phyloP scores from a whole-genome alignment of 192 early-diverging fungal genomes.

The Diversispora epigaea region DNA sequence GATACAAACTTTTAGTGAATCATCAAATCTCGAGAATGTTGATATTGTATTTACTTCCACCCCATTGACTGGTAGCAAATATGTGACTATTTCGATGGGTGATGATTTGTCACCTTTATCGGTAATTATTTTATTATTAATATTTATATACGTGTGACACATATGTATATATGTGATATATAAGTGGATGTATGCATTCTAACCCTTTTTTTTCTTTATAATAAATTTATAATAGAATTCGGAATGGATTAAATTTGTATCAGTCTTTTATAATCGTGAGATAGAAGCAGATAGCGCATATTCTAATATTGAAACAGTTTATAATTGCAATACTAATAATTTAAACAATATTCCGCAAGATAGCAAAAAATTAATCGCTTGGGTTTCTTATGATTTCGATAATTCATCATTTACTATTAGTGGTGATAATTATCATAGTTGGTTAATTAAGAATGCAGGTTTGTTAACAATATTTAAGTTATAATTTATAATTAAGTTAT shows the following conservation, averaged over 20 bases:
- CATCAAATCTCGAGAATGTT: background rate
- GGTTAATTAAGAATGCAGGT: slow-evolving; percentile 20
- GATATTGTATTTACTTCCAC: slow-evolving; percentile 1
- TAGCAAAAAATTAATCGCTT: slow-evolving; percentile 25
- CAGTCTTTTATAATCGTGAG: slow-evolving; percentile 18
- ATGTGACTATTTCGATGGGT: background rate
- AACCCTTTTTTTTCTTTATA: background rate
- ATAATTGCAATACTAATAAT: slow-evolving; percentile 23
- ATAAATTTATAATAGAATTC: slow-evolving; percentile 20
- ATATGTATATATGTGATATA: background rate
- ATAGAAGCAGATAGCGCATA: background rate
- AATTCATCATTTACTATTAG: background rate
- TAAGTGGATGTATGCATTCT: background rate
- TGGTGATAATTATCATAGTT: background rate
- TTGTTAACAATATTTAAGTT: background rate
- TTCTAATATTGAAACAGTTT: background rate
- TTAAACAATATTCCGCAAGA: background rate
- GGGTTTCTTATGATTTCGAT: slow-evolving; percentile 4
- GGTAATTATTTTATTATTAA: background rate
- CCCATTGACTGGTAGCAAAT: background rate
- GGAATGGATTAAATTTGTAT: slow-evolving; percentile 23
- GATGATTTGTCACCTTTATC: background rate
- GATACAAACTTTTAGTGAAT: background rate
- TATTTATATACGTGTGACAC: too few relatives aligned
- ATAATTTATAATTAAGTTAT: background rate